Conservation (phyloP, 192 early-diverging fungal species). For the Phlyctochytrium planicorne region DNA sequence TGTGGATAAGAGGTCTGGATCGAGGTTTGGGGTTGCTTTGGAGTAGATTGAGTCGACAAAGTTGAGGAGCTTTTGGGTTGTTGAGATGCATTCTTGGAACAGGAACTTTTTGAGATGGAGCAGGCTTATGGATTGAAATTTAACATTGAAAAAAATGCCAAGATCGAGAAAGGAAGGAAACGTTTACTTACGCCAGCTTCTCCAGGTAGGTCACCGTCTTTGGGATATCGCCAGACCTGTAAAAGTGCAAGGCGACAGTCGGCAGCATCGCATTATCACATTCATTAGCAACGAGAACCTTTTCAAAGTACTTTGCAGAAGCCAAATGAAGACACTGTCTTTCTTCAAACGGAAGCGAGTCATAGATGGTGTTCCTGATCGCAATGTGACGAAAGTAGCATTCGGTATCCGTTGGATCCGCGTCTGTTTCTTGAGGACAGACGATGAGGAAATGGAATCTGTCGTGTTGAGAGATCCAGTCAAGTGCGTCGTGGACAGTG, state of each 20-base stretch:
- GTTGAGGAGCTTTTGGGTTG: background rate
- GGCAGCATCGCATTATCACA: background rate
- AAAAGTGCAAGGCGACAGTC: background rate
- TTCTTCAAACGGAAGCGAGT: background rate
- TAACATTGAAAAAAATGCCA: background rate
- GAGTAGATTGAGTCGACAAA: background rate
- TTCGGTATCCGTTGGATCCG: background rate
- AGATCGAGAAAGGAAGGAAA: too few relatives aligned
- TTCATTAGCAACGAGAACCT: background rate
- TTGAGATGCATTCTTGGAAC: background rate
- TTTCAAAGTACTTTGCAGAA: background rate
- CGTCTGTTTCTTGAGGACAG: too few relatives aligned
- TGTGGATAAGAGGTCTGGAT: background rate
- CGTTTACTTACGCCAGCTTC: constrained; percentile 1
- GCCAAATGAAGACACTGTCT: background rate
- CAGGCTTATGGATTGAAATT: background rate
- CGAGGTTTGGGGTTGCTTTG: background rate
- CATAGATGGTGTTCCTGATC: constrained; percentile 6
- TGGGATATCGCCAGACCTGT: background rate
- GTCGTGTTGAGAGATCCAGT: background rate
- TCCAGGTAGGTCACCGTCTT: background rate
- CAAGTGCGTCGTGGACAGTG: background rate
- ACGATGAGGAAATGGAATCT: background rate
- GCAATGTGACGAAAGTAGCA: constrained; percentile 5
- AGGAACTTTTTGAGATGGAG: constrained; percentile 1